Conservation (phyloP, 169 alveolate species). For the Cystoisospora suis region DNA sequence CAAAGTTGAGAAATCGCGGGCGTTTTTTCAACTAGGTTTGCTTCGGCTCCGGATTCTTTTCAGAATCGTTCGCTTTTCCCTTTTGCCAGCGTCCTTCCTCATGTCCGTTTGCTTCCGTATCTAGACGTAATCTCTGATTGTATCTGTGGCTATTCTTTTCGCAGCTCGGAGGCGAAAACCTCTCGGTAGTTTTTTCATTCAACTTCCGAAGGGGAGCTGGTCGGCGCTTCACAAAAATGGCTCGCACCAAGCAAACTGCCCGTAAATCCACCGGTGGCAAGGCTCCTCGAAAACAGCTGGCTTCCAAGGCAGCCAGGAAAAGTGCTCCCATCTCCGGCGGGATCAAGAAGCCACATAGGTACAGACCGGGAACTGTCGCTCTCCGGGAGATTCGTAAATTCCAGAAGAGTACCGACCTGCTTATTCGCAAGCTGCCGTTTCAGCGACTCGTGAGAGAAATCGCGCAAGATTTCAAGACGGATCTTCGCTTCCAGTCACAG, state of each 20-base stretch:
- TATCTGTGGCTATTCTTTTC: too few relatives aligned
- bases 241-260: slow-evolving; percentile 97
- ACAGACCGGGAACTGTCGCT: slow-evolving; percentile 99
- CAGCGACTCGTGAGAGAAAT: slow-evolving; percentile 98
- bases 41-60: too few relatives aligned
- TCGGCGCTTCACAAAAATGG: slow-evolving; percentile 81
- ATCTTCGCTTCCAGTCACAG: slow-evolving; percentile 96
- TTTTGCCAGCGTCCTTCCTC: too few relatives aligned
- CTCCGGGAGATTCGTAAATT: slow-evolving; percentile 97
- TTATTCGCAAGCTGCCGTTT: slow-evolving; percentile 98
- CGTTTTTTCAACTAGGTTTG: too few relatives aligned
- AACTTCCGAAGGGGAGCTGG: neutral
- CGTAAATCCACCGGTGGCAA: slow-evolving; percentile 96
- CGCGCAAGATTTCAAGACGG: slow-evolving; percentile 96
- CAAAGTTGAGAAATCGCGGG: too few relatives aligned
- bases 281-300: slow-evolving; percentile 96
- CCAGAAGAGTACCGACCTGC: slow-evolving; percentile 96
- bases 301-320: slow-evolving; percentile 96
- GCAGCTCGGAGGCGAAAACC: too few relatives aligned
- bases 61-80: too few relatives aligned
- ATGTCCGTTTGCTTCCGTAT: too few relatives aligned
- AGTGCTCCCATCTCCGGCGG: slow-evolving; percentile 93
- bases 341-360: slow-evolving; percentile 93
- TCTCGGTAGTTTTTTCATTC: neutral
- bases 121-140: too few relatives aligned